A percentile compares a stretch with the other conserved stretches of the same genome.
Evolutionary conservation across 257 asterid species (phyloP).

Genomic region (Solanum habrochaites): DNA sequence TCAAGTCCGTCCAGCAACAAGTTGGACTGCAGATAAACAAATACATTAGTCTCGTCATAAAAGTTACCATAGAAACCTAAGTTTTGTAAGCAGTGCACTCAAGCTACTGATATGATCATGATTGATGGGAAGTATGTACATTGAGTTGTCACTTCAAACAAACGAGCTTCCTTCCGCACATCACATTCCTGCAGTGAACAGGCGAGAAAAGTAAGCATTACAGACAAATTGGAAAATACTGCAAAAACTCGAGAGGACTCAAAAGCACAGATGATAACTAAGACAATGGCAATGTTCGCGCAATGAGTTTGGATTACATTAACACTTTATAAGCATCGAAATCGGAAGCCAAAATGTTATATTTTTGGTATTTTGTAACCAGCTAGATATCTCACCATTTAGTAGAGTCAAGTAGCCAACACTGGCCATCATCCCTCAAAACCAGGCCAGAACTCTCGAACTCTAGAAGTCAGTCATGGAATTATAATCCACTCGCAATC

Average conservation of each 20-base stretch:
- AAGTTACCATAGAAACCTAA: background rate
- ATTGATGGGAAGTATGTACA: background rate
- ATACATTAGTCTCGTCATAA: background rate
- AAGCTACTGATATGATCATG: background rate
- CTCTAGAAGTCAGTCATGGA: background rate
- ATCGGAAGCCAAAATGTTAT: background rate
- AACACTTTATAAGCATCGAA: too few relatives aligned
- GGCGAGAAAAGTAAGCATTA: background rate
- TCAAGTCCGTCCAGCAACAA: background rate
- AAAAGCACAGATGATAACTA: background rate
- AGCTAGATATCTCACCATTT: background rate
- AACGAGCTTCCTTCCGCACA: slow-evolving; percentile 47
- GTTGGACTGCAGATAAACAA: background rate
- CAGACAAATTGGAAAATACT: background rate
- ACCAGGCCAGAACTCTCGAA: background rate
- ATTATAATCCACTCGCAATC: background rate
- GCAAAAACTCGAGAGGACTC: background rate
- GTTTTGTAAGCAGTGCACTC: background rate
- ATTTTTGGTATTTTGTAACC: background rate
- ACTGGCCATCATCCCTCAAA: background rate
- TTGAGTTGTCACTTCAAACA: slow-evolving; percentile 23
- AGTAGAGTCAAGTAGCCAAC: background rate
- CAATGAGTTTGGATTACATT: too few relatives aligned
- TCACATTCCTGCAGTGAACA: slow-evolving; percentile 39
- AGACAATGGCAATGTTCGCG: background rate